Evolutionary conservation across 257 asterid species (phyloP), one percentile per base, ranked within the genome.

Genomic region (Solanum sparsipilum): DNA sequence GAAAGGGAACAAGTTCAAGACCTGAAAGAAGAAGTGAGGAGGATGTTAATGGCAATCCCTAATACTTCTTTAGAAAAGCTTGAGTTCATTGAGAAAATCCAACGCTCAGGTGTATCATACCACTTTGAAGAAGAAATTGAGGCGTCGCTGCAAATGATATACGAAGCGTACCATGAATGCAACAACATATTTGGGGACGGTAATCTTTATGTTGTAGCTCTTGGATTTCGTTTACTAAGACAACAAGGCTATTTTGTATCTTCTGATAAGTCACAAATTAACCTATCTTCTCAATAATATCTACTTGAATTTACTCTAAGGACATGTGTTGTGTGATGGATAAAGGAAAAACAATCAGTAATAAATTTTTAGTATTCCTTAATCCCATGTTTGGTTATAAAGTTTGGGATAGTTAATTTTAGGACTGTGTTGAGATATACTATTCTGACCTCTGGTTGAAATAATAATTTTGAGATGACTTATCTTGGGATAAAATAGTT

Each of bases 91-190:
- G 72, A 87, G 36, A 38, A 48, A 13, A 84, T 89, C 20, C 89
- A 86, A 23, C 88, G 90, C n/a, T 76, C 88, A 46, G 93, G 91
- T 1, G 89, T 88, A 36, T 23, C 87, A 2, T 91, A 91, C 39
- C 90, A 86, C 41, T 91, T 91, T 68, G 87, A 74, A 70, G 81
- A 18, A 1, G 90, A 88, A 36, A 91, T 89, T 6, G 88, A 84
- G 18, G 87, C 36, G 4, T 67, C 70, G 2, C 18, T 72, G 5
- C 75, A 29, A 10, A 5, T 9, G 39, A 46, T 91, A 16, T 83
- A 27, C 18, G 27, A 83, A 65, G 73, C 16, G 20, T 83, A 31
- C 16, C 0, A 8, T 25, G 31, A 23, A 29, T 23, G 13, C 46
- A 52, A 60, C 1, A 72, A 87, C 38, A 70, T 13, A 68, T 52